Percentiles rank a stretch among this genome's conserved stretches.
Conservation (phyloP, 371 early-diverging fungal species). For the Circinella minor region DNA sequence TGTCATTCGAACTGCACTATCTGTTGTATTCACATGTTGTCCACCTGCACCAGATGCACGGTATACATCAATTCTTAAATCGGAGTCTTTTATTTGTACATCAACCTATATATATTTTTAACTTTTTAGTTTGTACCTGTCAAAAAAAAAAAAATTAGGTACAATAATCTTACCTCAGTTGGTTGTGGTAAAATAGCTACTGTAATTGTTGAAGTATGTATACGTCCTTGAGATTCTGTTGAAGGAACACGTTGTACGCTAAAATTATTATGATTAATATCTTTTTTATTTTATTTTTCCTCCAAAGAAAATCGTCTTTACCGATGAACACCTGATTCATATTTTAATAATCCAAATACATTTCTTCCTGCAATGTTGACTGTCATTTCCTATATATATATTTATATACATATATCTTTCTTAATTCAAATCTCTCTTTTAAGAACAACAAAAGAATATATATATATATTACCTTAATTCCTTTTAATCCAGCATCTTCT, state of each 20-base stretch:
- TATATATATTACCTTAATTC: slow-evolving; percentile 55
- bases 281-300: background rate
- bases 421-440: background rate
- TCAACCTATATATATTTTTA: slow-evolving; percentile 47
- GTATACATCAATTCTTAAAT: slow-evolving; percentile 79
- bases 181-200: slow-evolving; percentile 86
- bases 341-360: slow-evolving; percentile 79
- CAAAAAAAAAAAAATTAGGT: background rate
- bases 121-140: background rate
- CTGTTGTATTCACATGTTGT: slow-evolving; percentile 96
- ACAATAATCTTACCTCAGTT: slow-evolving; percentile 51
- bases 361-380: slow-evolving; percentile 69
- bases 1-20: slow-evolving; percentile 92
- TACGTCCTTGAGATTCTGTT: slow-evolving; percentile 83
- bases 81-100: slow-evolving; percentile 69
- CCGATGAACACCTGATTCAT: slow-evolving; percentile 84
- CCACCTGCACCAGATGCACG: slow-evolving; percentile 86
- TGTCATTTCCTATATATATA: slow-evolving; percentile 52
- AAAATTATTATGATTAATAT: background rate
- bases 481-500: slow-evolving; percentile 59
- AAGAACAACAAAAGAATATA: too few species aligned
- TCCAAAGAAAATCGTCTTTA: slow-evolving; percentile 11
- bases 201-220: slow-evolving; percentile 87
- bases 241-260: slow-evolving; percentile 85
- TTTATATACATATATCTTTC: slow-evolving; percentile 19